Percentiles rank a stretch among this genome's conserved stretches.
Evolutionary conservation across 1,139 yeast genomes (phyloP).

Genomic region (Hansenula sp.): DNA sequence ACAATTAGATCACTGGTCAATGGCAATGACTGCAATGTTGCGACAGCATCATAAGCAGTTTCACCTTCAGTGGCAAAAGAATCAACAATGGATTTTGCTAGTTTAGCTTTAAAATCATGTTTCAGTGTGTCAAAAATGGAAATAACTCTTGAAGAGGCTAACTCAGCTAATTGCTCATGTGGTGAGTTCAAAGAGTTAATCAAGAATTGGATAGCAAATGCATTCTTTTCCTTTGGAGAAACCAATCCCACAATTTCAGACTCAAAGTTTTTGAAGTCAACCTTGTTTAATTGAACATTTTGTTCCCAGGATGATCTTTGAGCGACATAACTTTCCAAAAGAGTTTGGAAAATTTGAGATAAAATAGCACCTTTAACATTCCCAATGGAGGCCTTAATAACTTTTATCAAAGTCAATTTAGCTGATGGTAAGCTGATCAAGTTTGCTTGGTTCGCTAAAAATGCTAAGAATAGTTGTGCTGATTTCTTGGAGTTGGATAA

Average conservation of each 20-base stretch:
- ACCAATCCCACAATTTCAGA: constrained; percentile 50
- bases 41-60: constrained; percentile 50
- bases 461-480: constrained; percentile 40
- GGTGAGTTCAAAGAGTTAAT: constrained; percentile 47
- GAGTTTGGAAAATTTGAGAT: constrained; percentile 30
- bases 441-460: constrained; percentile 48
- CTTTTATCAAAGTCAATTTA: constrained; percentile 36
- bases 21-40: constrained; percentile 45
- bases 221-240: constrained; percentile 53
- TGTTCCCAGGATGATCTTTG: constrained; percentile 41
- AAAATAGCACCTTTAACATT: constrained; percentile 32
- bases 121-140: constrained; percentile 53
- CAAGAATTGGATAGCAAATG: constrained; percentile 58
- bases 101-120: constrained; percentile 49
- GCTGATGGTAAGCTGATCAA: constrained; percentile 40
- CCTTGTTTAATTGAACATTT: constrained; percentile 44
- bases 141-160: constrained; percentile 49
- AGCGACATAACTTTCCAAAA: constrained; percentile 37
- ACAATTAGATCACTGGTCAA: constrained; percentile 43
- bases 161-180: constrained; percentile 45
- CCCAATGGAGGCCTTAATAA: constrained; percentile 30
- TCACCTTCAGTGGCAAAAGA: constrained; percentile 37
- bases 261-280: constrained; percentile 52
- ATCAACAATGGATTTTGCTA: constrained; percentile 62
- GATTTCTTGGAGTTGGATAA: constrained; percentile 38